Evolutionary conservation across 257 asterid genomes (phyloP), one percentile per base, ranked within the genome.

Genomic region (Euphrasia confusa): DNA sequence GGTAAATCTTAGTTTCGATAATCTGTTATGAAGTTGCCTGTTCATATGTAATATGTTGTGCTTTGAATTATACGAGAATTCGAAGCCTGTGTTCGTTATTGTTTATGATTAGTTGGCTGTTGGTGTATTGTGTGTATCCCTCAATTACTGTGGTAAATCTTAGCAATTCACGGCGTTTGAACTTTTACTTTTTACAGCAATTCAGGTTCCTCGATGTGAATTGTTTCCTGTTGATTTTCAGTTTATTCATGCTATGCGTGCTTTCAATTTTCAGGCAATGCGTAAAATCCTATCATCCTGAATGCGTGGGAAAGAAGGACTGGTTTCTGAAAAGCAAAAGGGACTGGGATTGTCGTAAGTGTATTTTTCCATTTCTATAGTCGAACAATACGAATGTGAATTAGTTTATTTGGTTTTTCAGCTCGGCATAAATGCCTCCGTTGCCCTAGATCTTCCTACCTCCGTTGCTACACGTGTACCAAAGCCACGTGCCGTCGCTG

Each of bases 381-480:
- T 21, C 47, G 32, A 54, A 12, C 24, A 5, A 45, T 61, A 45
- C 33, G 42, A 48, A 39, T 12, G 3, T 27, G 7, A 66, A 44
- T 15, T 11, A 39, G 65, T 70, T 67, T 32, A 54, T 61, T 21
- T 21, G 24, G 24, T 21, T 74, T 81, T 53, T 55, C 60, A 92
- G 99, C 60, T 64, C 70, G 97, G 94, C 99, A 92, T 68, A 58
- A 45, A 33, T 92, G 99, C 79, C 67, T 4, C 65, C 17, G 33
- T 47, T 92, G 97, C 69, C 3, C 8, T 4, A 79, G 12, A 65
- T 26, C 54, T 72, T 65, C 93, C 63, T 53, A 59, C 14, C 49
- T 69, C 72, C 84, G 66, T 57, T 92, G 99, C 67, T 81, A 83
- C 74, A 83, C 90, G 66, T 92, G 99, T 69, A 68, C 80, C 55